These are phyloP conservation scores for Rugosomyces carneus DNA, from an alignment of 1,284 basidiomycete species.

Conservation along the genomic window DNA sequence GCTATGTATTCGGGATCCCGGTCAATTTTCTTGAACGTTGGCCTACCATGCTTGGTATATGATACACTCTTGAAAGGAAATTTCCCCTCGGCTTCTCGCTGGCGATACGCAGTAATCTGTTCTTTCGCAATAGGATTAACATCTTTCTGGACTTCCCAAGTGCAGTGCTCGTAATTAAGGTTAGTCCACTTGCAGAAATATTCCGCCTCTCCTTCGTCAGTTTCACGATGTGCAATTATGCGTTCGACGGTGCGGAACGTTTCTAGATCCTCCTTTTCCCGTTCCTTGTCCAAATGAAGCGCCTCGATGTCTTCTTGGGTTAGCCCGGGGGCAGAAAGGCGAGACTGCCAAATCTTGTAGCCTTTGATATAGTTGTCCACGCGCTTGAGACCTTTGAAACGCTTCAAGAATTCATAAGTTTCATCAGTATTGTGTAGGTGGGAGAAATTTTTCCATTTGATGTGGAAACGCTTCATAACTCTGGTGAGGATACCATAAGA, in stretches of 20 bases:
- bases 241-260: conserved; percentile 91
- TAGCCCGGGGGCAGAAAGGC: conserved; percentile 62
- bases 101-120: conserved; percentile 79
- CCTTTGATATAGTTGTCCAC: conserved; percentile 99
- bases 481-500: neutral
- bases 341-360: conserved; percentile 68
- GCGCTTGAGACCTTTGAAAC: conserved; percentile 91
- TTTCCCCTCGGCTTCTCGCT: conserved; percentile 71
- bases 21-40: conserved; percentile 79
- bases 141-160: conserved; percentile 89
- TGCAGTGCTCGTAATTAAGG: conserved; percentile 92
- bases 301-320: conserved; percentile 88
- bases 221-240: conserved; percentile 80
- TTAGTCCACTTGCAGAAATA: conserved; percentile 99
- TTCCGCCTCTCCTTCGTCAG: conserved; percentile 63
- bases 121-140: conserved; percentile 69
- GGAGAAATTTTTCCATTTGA: conserved; percentile 95
- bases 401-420: conserved; percentile 90
- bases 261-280: conserved; percentile 86
- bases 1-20: conserved; percentile 90
- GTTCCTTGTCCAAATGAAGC: conserved; percentile 84
- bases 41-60: conserved; percentile 70
- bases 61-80: conserved; percentile 83
- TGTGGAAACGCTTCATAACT: conserved; percentile 74
- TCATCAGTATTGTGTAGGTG: conserved; percentile 97